Percentiles rank a stretch among this genome's conserved stretches.
These are phyloP conservation scores for Aureobasidium lini DNA, from an alignment of 2,329 filamentous ascomycete species.

Conservation along the genomic window DNA sequence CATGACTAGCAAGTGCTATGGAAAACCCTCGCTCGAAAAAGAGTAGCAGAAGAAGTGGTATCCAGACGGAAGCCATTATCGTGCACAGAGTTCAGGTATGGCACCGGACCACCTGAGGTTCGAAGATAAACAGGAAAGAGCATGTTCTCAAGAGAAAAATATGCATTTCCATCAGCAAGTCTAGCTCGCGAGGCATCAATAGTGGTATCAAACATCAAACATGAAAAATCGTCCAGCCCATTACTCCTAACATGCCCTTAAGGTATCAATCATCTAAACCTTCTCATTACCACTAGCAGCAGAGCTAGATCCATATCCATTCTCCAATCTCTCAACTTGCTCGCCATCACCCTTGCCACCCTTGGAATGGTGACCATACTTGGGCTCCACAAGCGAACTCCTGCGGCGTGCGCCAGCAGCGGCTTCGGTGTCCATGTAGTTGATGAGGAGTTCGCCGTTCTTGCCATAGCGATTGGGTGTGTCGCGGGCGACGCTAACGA, in stretches of 20 bases:
- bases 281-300: not conserved
- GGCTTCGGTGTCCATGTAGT: slow-evolving; percentile 37
- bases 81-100: too few species aligned
- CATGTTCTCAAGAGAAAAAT: too few species aligned
- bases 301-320: slow-evolving; percentile 5
- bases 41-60: too few species aligned
- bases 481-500: slow-evolving; percentile 44
- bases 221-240: not conserved
- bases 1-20: too few species aligned
- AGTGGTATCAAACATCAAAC: not conserved
- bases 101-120: too few species aligned
- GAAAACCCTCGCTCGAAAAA: too few species aligned
- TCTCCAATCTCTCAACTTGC: slow-evolving; percentile 4
- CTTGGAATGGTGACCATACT: not conserved
- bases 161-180: not conserved
- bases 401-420: slow-evolving; percentile 12
- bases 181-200: not conserved
- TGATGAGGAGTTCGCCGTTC: slow-evolving; percentile 49
- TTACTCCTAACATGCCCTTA: too few species aligned
- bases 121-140: not conserved
- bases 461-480: slow-evolving; percentile 52
- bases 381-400: slow-evolving; percentile 5
- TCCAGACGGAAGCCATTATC: too few species aligned
- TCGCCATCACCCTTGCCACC: slow-evolving; percentile 14
- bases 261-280: not conserved